Evolutionary conservation across 129 eudicot genomes (phyloP).

Genomic region (Heracleum sosnowskyi): DNA sequence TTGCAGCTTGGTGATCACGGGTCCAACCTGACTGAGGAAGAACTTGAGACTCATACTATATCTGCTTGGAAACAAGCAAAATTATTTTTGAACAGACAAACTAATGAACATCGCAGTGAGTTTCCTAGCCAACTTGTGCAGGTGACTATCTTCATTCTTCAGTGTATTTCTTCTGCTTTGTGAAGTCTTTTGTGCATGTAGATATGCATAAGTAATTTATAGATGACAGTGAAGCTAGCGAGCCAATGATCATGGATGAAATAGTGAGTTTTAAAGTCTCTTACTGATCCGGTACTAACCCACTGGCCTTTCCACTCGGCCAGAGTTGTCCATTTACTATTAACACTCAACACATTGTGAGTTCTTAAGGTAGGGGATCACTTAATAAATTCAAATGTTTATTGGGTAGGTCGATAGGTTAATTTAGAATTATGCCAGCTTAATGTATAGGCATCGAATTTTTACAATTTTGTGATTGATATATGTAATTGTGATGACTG

Average conservation of each 20-base stretch:
- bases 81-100: slow-evolving; percentile 48
- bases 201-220: not conserved
- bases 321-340: not conserved
- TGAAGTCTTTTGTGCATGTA: not conserved
- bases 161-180: not conserved
- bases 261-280: not conserved
- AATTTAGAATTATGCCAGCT: not conserved
- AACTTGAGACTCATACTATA: slow-evolving; percentile 88
- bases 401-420: not conserved
- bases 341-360: not conserved
- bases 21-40: slow-evolving; percentile 89
- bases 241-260: not conserved
- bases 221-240: not conserved
- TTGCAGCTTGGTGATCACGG: slow-evolving; percentile 84
- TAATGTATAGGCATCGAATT: not conserved
- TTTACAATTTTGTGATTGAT: not conserved
- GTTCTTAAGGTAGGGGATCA: not conserved
- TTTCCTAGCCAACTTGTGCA: slow-evolving; percentile 50
- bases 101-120: slow-evolving; percentile 38
- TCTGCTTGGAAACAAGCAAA: slow-evolving; percentile 96
- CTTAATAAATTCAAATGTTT: too few species aligned
- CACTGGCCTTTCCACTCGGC: not conserved
- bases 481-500: not conserved
- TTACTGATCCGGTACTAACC: not conserved
- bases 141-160: slow-evolving; percentile 30